Evolutionary conservation across 768 basidiomycete genomes (phyloP), one percentile per base, ranked within the genome.

Genomic region (Boletus pseudopeckii): DNA sequence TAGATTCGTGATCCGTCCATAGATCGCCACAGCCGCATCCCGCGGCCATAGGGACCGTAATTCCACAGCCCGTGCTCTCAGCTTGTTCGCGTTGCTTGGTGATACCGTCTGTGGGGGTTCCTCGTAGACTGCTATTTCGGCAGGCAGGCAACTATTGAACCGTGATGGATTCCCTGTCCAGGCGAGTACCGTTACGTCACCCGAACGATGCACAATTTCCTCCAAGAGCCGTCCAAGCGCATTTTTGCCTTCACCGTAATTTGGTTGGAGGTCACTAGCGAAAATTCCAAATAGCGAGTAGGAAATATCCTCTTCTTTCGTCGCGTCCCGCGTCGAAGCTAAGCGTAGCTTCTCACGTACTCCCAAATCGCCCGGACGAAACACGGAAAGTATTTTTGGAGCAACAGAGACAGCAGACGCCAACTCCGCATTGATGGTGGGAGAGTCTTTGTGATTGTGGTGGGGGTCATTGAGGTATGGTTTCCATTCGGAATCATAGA

Each of bases 401-500:
- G 11, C 18, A 7, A 54, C 28, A 15, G 50, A 53, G 36, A 53
- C 20, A 7, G 53, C 53, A 43, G 49, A 28, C 1, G 20, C 34
- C 20, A 54, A n/a, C 17, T 52, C 40, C 4, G 1, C 20, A 10
- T 32, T 43, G 20, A 53, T 53, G 5, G 11, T 1, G 13, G 41
- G 50, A n/a, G 50, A 53, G 28, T 52, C 41, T 44, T 41, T 44
- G 41, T 54, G 42, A 22, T 54, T 37, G 13, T 30, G n/a, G 11
- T 43, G 17, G 41, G 11, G 20, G 17, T 53, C 50, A 24, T 53
- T 20, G 13, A 53, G 50, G 28, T 54, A 54, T 15, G 3, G 41
- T 6, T 53, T 53, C 53, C 53, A 53, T 13, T 52, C 17, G 0
- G 41, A 53, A 43, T 43, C 53, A 26, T 53, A 54, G 50, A 53